Percentiles rank a stretch among this genome's conserved stretches.
Evolutionary conservation across 2,329 filamentous ascomycete genomes (phyloP).

Genomic region (Hypomyces rosellus): DNA sequence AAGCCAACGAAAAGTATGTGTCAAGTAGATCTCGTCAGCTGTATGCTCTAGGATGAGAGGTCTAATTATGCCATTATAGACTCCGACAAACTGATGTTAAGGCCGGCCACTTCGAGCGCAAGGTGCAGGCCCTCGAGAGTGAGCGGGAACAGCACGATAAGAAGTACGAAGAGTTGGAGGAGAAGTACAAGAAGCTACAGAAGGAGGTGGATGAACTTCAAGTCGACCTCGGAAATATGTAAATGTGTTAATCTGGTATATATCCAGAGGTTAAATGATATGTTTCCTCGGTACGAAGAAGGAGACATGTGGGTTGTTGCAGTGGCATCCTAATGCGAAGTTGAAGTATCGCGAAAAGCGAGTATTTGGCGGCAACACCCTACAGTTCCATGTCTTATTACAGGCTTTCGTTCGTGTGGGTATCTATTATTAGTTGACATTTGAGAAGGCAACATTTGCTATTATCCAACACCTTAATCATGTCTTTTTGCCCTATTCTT

Average conservation of each 20-base stretch:
- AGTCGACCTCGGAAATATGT: conserved; percentile 89
- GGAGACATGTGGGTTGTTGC: conserved; percentile 5
- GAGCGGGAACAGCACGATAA: conserved; percentile 90
- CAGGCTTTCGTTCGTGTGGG: conserved; percentile 23
- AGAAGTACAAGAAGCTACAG: conserved; percentile 78
- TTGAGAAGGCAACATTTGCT: conserved; percentile 2
- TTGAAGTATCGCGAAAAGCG: conserved; percentile 23
- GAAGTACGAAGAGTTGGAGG: conserved; percentile 96
- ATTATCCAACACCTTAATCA: not conserved
- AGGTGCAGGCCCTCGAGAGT: conserved; percentile 92
- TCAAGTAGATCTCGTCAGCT: not conserved
- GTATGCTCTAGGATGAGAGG: not conserved
- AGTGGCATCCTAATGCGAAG: conserved; percentile 18
- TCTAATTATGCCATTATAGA: conserved; percentile 41
- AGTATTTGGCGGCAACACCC: conserved; percentile 24
- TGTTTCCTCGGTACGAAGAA: not conserved
- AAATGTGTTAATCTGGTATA: conserved; percentile 29
- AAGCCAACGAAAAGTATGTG: conserved; percentile 96
- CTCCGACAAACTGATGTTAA: conserved; percentile 99
- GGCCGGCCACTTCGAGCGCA: conserved; percentile 98
- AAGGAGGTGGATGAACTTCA: conserved; percentile 91
- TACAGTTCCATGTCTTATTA: conserved; percentile 21
- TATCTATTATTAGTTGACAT: conserved; percentile 24
- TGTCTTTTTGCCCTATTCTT: conserved; percentile 43
- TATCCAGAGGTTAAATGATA: not conserved